Evolutionary conservation across 2,329 filamentous ascomycete species (phyloP).

Genomic region (Cercospora nicotianae): DNA sequence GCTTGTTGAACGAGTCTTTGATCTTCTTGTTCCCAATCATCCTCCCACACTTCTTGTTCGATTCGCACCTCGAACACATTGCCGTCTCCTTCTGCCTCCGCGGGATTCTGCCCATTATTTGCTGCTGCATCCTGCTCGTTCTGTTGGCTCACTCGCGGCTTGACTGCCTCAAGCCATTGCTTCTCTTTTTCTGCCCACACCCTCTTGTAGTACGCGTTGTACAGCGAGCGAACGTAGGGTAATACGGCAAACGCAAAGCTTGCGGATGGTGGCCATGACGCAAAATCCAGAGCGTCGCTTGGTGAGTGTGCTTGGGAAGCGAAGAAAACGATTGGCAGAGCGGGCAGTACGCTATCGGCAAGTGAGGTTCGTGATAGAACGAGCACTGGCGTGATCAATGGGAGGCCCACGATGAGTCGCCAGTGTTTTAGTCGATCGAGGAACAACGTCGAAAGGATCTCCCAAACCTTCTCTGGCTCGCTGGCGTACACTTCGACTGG

Average conservation of each 20-base stretch:
- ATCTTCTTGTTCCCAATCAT: conserved; percentile 44
- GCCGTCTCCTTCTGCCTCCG: conserved; percentile 30
- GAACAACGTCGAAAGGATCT: conserved; percentile 25
- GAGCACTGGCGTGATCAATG: conserved; percentile 66
- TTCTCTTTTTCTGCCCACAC: conserved; percentile 59
- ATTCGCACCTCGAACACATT: conserved; percentile 41
- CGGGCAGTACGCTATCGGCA: conserved; percentile 63
- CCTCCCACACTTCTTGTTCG: conserved; percentile 44
- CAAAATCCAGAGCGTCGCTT: conserved; percentile 50
- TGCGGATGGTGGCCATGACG: conserved; percentile 66
- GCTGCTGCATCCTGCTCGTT: conserved; percentile 30
- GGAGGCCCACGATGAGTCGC: conserved; percentile 60
- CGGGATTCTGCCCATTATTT: conserved; percentile 15
- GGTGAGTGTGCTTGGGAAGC: conserved; percentile 53
- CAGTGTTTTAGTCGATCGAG: conserved; percentile 44
- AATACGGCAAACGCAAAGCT: conserved; percentile 65
- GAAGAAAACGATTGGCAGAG: conserved; percentile 63
- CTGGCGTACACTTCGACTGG: conserved; percentile 30
- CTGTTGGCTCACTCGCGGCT: conserved; percentile 50
- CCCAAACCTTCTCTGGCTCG: conserved; percentile 12
- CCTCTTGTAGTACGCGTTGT: conserved; percentile 62
- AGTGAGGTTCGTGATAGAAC: conserved; percentile 66
- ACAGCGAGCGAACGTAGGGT: conserved; percentile 64
- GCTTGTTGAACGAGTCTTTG: conserved; percentile 37
- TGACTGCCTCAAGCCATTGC: conserved; percentile 63